phyloP scores from a whole-genome alignment of 1,284 basidiomycete genomes.

The Tylopilus orsonianus region DNA sequence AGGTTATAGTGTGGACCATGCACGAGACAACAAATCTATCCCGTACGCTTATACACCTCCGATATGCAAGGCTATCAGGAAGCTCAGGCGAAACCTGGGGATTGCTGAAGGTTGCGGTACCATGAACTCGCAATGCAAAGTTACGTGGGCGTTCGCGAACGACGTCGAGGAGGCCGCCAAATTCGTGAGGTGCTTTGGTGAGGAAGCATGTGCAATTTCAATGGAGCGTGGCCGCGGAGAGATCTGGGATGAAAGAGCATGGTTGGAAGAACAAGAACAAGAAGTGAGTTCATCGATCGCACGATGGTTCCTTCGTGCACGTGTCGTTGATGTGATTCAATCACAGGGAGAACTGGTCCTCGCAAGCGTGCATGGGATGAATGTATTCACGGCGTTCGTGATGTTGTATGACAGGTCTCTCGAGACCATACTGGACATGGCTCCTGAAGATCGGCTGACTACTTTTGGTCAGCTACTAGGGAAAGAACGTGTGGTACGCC shows the following conservation, averaged over 20 bases:
- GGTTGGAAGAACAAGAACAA: constrained; percentile 55
- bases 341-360: constrained; percentile 57
- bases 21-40: constrained; percentile 12
- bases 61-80: constrained; percentile 62
- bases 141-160: constrained; percentile 61
- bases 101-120: constrained; percentile 57
- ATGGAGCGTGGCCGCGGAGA: constrained; percentile 35
- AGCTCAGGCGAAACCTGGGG: constrained; percentile 56
- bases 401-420: constrained; percentile 57
- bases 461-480: constrained; percentile 53
- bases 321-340: constrained; percentile 11
- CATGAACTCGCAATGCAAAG: constrained; percentile 40
- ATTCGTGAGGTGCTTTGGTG: constrained; percentile 55
- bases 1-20: constrained; percentile 24
- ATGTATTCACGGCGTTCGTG: constrained; percentile 60
- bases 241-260: constrained; percentile 59
- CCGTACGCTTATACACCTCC: constrained; percentile 58
- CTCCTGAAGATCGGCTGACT: constrained; percentile 46
- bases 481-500: constrained; percentile 52
- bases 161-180: constrained; percentile 55
- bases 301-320: constrained; percentile 5
- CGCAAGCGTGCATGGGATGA: constrained; percentile 56
- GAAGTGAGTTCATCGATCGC: constrained; percentile 42
- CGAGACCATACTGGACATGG: constrained; percentile 53
- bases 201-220: constrained; percentile 48